A percentile compares a stretch with the other conserved stretches of the same genome.
phyloP scores from a whole-genome alignment of 2,329 filamentous ascomycete species.

The Clarireedia monteithiana region DNA sequence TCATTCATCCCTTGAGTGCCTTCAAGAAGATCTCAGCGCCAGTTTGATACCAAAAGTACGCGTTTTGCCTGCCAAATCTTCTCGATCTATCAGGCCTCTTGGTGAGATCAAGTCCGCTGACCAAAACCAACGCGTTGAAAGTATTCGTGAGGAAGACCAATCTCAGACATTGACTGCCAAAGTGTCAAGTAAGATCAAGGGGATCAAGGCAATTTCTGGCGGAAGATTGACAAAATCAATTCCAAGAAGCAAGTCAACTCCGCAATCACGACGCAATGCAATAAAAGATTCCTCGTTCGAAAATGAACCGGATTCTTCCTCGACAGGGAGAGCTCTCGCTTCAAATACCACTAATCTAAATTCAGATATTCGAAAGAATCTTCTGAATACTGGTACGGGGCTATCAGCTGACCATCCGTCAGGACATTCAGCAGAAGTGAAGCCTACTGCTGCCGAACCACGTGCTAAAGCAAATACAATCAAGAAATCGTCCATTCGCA shows the following conservation, averaged over 20 bases:
- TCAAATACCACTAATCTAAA: not conserved
- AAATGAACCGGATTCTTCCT: too few species aligned
- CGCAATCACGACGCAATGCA: not conserved
- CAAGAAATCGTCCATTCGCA: slow-evolving; percentile 19
- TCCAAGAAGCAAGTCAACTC: too few species aligned
- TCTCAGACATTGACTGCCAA: not conserved
- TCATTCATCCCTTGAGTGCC: not conserved
- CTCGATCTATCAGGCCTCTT: not conserved
- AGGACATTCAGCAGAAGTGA: not conserved
- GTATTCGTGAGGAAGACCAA: not conserved
- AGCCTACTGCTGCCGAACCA: not conserved
- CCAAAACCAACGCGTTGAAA: slow-evolving; percentile 3
- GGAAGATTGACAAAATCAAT: not conserved
- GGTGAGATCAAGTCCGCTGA: not conserved
- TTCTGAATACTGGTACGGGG: not conserved
- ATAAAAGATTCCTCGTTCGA: not conserved
- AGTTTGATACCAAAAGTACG: not conserved
- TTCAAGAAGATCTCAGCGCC: not conserved
- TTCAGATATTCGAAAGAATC: not conserved
- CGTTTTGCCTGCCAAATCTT: not conserved
- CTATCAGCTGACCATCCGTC: not conserved
- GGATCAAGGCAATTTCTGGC: not conserved
- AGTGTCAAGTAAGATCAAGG: not conserved
- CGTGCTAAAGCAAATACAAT: slow-evolving; percentile 9
- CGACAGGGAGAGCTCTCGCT: not conserved